Conservation (phyloP, 371 early-diverging fungal genomes). For the Entomophthora muscae region DNA sequence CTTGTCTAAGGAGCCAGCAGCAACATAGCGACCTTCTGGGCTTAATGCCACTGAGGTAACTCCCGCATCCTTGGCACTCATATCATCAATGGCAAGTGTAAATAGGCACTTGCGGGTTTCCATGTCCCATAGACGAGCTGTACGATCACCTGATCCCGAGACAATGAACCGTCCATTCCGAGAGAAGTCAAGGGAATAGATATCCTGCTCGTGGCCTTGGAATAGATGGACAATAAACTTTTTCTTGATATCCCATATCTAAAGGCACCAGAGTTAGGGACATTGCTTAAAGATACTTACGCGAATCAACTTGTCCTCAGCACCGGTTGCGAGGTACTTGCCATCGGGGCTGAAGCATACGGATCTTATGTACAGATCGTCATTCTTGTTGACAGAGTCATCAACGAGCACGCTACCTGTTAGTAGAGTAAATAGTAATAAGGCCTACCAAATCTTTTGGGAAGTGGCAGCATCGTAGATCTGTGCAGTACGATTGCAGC, state of each 20-base stretch:
- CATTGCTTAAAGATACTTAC: conserved; percentile 20
- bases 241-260: conserved; percentile 65
- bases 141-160: conserved; percentile 89
- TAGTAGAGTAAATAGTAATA: neutral
- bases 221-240: conserved; percentile 45
- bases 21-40: conserved; percentile 64
- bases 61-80: conserved; percentile 73
- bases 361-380: conserved; percentile 85
- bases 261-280: conserved; percentile 5
- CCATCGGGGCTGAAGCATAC: conserved; percentile 95
- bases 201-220: conserved; percentile 90
- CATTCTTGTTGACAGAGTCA: conserved; percentile 46
- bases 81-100: conserved; percentile 61
- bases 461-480: conserved; percentile 72
- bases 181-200: conserved; percentile 91
- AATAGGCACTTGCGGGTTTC: conserved; percentile 49
- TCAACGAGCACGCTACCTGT: conserved; percentile 49
- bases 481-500: conserved; percentile 81
- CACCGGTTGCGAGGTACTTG: conserved; percentile 83
- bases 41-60: conserved; percentile 88
- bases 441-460: conserved; percentile 39
- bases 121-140: conserved; percentile 76
- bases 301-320: conserved; percentile 89
- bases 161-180: conserved; percentile 80
- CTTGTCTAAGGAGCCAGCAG: conserved; percentile 81